Base-by-base conservation (phyloP, 2,329 filamentous ascomycete species). In the Pseudogymnoascus sp. region DNA sequence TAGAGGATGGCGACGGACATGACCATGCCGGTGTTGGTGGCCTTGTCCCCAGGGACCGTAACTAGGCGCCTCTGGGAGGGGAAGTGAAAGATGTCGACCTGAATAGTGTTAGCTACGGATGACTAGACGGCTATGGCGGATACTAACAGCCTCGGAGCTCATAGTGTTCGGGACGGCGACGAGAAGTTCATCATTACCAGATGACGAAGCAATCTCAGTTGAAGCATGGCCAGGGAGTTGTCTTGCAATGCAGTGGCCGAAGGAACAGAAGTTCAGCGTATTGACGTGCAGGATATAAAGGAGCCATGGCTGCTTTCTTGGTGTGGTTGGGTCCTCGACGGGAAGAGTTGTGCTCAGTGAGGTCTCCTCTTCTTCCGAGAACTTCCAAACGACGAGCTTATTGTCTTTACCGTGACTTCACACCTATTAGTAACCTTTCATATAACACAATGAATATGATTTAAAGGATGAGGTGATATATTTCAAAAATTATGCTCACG, bases 181-280 rank as follows among this genome's bases (percentile, higher is more conserved):
- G 4, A 95, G 76, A 4, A 90, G 77, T 63, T 80, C 77, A 7
- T 76, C 70, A 2, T 67, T 65, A 12, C 9, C 7, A 6, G 27
- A 17, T 5, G 35, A 41, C 4, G 25, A 3, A 15, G 15, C 62
- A 25, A 48, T 12, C 38, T 66, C 60, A 39, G 48, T 58, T 25
- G 48, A 41, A 9, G 31, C 25, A 5, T n/a, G 10, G 2, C 21
- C 41, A 8, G 36, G 29, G 5, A 38, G 21, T 41, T 38, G 51
- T 9, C 51, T 5, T 60, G 41, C 21, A 58, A 39, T 41, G 75
- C 71, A 63, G 78, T 64, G 71, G 2, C 88, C 81, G 73, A 96
- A 96, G 1, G 89, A 83, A 72, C 94, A 99, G 73, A 97, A 99
- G 72, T 97, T 99, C 77, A 97, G 84, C 1, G 93, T 91, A 71